Evolutionary conservation across 805 yeast species (phyloP), one percentile per base, ranked within the genome.

Genomic region (Candida chilensis): DNA sequence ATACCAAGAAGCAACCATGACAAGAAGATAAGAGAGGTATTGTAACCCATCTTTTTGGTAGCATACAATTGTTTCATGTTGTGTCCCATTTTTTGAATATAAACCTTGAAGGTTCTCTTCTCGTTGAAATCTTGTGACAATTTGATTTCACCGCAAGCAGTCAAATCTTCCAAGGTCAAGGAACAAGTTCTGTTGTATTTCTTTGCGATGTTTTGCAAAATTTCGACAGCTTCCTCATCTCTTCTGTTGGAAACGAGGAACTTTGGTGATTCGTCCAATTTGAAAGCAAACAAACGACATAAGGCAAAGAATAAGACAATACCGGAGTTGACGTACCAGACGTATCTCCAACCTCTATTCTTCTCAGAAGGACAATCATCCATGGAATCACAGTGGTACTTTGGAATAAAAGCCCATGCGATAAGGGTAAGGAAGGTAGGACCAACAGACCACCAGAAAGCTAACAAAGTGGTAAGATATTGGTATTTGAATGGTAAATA

Each of bases 321-420:
- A 2, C 53, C 58, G 10, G 60, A 57, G 39, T 56, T 47, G 14
- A 53, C 52, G 38, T 48, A 59, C 38, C 50, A 48, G 26, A 55
- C 53, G 37, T 58, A 58, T 28, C 64, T 39, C 64, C 64, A 58
- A 29, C 65, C 64, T 37, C 45, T 43, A 37, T 58, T 58, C 18
- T 43, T 39, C 16, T 35, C 31, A 14, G 48, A 41, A 21, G 40
- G 49, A 39, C 65, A 59, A 12, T 39, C 24, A 20, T 40, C 52
- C 10, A 32, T 29, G 61, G 62, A 35, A 26, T 38, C 41, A 38
- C 65, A 58, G 12, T 57, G 52, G 34, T 40, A 47, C 24, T 53
- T 47, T 2, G 60, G 43, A 24, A 57, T 48, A 27, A 57, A 48
- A 0, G 54, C 65, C 52, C 57, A 58, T 5, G 56, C 48, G 17